phyloP scores from a whole-genome alignment of 495 filamentous ascomycete genomes.

The Hyaloscypha hepaticicola region DNA sequence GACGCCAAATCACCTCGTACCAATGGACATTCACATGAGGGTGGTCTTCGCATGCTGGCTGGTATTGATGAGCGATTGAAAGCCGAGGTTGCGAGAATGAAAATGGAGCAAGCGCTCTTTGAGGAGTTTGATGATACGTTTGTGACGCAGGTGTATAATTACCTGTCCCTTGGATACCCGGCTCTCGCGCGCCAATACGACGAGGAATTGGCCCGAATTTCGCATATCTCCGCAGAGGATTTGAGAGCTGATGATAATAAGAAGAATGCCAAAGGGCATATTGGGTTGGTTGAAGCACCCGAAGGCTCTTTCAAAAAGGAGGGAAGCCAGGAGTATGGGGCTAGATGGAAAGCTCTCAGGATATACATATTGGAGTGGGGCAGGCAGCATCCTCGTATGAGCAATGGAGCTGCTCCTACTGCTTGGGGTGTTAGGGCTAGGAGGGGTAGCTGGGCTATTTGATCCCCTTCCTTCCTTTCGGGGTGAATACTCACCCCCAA shows the following conservation, averaged over 20 bases:
- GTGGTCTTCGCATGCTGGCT: slow-evolving; percentile 44
- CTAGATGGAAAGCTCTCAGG: slow-evolving; percentile 78
- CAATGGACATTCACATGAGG: slow-evolving; percentile 6
- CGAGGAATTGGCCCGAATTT: slow-evolving; percentile 76
- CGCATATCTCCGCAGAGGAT: slow-evolving; percentile 59
- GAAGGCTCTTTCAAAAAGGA: slow-evolving; percentile 34
- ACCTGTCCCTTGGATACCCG: slow-evolving; percentile 88
- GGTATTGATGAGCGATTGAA: slow-evolving; percentile 47
- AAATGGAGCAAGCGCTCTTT: slow-evolving; percentile 52
- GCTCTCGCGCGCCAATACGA: slow-evolving; percentile 80
- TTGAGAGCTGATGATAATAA: slow-evolving; percentile 70
- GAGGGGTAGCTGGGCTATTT: slow-evolving; percentile 84
- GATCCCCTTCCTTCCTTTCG: slow-evolving; percentile 20
- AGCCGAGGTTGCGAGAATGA: slow-evolving; percentile 48
- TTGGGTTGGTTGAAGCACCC: slow-evolving; percentile 48
- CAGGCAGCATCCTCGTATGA: slow-evolving; percentile 67
- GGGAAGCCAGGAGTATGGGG: slow-evolving; percentile 40
- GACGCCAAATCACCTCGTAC: not conserved
- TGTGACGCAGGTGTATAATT: slow-evolving; percentile 94
- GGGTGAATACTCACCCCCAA: no score
- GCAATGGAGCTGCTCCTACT: slow-evolving; percentile 51
- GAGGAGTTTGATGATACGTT: slow-evolving; percentile 78
- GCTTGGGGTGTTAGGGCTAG: slow-evolving; percentile 73
- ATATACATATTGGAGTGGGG: slow-evolving; percentile 85
- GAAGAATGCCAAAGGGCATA: slow-evolving; percentile 64